phyloP scores from a whole-genome alignment of 805 yeast species.

The Metschnikowia cerradonensis region DNA sequence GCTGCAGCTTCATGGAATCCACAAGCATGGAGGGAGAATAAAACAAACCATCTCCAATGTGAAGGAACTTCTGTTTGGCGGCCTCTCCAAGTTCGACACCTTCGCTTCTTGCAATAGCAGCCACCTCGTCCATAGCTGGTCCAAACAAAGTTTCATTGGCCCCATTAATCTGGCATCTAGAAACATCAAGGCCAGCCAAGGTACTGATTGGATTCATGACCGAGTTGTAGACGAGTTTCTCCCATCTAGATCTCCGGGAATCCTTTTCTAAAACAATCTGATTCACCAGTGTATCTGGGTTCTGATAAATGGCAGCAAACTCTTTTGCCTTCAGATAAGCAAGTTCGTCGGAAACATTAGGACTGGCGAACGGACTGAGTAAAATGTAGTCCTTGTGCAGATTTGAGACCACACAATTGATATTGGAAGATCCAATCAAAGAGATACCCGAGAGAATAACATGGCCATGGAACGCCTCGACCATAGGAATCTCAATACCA shows the following conservation, averaged over 20 bases:
- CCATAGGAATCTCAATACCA: slow-evolving; percentile 55
- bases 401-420: slow-evolving; percentile 46
- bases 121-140: slow-evolving; percentile 68
- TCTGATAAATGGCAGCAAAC: slow-evolving; percentile 28
- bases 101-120: slow-evolving; percentile 64
- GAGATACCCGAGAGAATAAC: slow-evolving; percentile 60
- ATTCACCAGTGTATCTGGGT: slow-evolving; percentile 24
- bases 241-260: slow-evolving; percentile 36
- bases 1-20: slow-evolving; percentile 61
- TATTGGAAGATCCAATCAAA: slow-evolving; percentile 56
- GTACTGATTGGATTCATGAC: slow-evolving; percentile 35
- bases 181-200: slow-evolving; percentile 30
- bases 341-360: slow-evolving; percentile 12
- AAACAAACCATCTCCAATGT: slow-evolving; percentile 37
- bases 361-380: slow-evolving; percentile 48
- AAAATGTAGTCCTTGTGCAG: slow-evolving; percentile 47
- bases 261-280: slow-evolving; percentile 25
- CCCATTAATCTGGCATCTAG: slow-evolving; percentile 32
- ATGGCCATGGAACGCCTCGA: slow-evolving; percentile 47
- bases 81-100: slow-evolving; percentile 52
- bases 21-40: slow-evolving; percentile 73
- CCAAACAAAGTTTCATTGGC: slow-evolving; percentile 28
- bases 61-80: slow-evolving; percentile 47
- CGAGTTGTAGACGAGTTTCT: slow-evolving; percentile 35
- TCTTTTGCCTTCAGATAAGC: slow-evolving; percentile 17